Conservation (phyloP, 257 asterid genomes). For the Linderniella brevidens region DNA sequence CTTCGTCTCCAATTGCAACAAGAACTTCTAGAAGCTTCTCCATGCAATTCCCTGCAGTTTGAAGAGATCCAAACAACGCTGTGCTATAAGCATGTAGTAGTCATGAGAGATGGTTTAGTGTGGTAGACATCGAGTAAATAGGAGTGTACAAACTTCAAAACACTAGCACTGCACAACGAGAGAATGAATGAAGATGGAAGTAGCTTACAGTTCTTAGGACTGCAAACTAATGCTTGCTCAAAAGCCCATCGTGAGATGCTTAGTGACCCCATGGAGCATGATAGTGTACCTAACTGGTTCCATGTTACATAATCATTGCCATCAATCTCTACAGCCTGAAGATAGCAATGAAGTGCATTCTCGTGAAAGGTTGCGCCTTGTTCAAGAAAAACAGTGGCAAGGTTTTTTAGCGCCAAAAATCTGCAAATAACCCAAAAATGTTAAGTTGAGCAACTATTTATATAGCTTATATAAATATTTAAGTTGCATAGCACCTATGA, state of each 20-base stretch:
- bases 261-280: conserved; percentile 92
- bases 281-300: conserved; percentile 88
- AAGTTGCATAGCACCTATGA: background rate
- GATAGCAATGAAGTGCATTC: conserved; percentile 82
- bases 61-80: conserved; percentile 4
- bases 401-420: conserved; percentile 86
- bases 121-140: conserved; percentile 1
- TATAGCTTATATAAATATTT: background rate
- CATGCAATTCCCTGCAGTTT: conserved; percentile 90
- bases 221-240: conserved; percentile 89
- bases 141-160: conserved; percentile 4
- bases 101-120: conserved; percentile 2
- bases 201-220: conserved; percentile 89
- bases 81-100: background rate
- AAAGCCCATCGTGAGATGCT: conserved; percentile 98
- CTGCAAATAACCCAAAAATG: conserved; percentile 42
- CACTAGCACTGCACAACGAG: conserved; percentile 2
- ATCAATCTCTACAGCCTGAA: conserved; percentile 95
- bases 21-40: conserved; percentile 96
- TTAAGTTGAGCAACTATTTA: conserved; percentile 6
- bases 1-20: conserved; percentile 96
- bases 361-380: conserved; percentile 59
- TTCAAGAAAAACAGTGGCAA: conserved; percentile 69
- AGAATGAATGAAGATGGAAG: conserved; percentile 10
- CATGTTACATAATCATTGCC: conserved; percentile 79